Evolutionary conservation across 345 rosid genomes (phyloP).

Genomic region (Clausena lansium): DNA sequence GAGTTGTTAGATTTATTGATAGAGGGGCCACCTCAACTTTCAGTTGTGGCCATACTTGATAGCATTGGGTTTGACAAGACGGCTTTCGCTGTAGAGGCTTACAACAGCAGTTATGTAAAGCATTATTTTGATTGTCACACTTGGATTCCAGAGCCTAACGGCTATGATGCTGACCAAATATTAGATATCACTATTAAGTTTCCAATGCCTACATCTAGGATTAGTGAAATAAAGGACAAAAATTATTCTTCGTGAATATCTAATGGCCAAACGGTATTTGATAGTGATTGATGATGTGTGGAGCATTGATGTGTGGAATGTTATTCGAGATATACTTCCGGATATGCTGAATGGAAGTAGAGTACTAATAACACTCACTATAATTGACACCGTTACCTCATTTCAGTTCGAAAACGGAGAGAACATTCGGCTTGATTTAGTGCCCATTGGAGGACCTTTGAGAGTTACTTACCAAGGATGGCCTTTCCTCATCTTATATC

Average conservation of each 20-base stretch:
- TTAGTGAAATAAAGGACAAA: neutral
- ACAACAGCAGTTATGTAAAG: neutral
- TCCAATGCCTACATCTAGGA: neutral
- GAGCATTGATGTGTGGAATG: accelerated
- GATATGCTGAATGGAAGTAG: neutral
- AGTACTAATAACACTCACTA: too few species aligned
- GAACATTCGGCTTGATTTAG: too few species aligned
- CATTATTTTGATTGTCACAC: neutral
- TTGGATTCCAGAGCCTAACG: too few species aligned
- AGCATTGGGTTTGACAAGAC: neutral
- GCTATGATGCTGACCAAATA: accelerated
- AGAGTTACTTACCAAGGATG: too few species aligned
- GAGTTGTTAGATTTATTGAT: neutral
- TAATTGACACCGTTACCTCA: too few species aligned
- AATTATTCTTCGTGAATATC: too few species aligned
- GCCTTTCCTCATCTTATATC: too few species aligned
- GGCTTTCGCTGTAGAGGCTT: neutral
- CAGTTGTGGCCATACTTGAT: neutral
- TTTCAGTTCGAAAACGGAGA: too few species aligned
- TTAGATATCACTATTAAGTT: neutral
- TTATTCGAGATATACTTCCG: neutral
- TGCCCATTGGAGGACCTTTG: too few species aligned
- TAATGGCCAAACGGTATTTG: too few species aligned
- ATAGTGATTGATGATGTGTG: too few species aligned
- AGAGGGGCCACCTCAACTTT: neutral